Base-by-base conservation (phyloP, 257 asterid genomes). In the Sherardia arvensis region DNA sequence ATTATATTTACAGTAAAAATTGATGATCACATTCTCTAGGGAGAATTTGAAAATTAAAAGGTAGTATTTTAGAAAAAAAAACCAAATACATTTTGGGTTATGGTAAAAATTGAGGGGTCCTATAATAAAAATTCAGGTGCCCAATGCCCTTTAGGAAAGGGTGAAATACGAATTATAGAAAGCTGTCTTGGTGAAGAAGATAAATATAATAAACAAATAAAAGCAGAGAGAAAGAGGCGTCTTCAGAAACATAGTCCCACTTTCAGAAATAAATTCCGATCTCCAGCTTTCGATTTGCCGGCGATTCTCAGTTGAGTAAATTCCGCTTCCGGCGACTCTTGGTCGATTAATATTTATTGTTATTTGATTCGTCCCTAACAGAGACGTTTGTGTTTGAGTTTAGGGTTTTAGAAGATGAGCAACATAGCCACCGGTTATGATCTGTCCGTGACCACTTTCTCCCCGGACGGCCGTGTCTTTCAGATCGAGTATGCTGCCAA, bases 401-500 rank as follows among this genome's bases (percentile, higher is more conserved):
- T 53, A 55, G 61, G 61, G 61, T 55, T 55, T 55, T 53, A 53
- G 28, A 0, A 10, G 34, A 90, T 90, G 97, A 85, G 95, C 77
- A 90, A 95, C 85, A 90, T 90, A 53, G 97, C 96, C 22, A 90
- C 96, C 0, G 96, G 97, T 8, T 90, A 90, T 84, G 97, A 90
- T 82, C 85, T 90, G 10, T 87, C 97, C 4, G 97, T 90, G 51
- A 90, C 96, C 4, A 90, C 96, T n/a, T 90, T 90, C 78, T 90
- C 96, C 22, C 97, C 97, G 49, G 97, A 90, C 67, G 97, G 97
- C 6, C 87, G 97, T 26, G 97, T 90, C 56, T 90, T 90, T 70
- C 97, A 90, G 96, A 85, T 90, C 90, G 97, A 90, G 58, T 90
- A 90, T 69, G 97, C 97, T 22, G 96, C 88, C 65, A 90, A 90